Evolutionary conservation across 805 yeast genomes (phyloP).

Genomic region (Wickerhamiella bombiphila): DNA sequence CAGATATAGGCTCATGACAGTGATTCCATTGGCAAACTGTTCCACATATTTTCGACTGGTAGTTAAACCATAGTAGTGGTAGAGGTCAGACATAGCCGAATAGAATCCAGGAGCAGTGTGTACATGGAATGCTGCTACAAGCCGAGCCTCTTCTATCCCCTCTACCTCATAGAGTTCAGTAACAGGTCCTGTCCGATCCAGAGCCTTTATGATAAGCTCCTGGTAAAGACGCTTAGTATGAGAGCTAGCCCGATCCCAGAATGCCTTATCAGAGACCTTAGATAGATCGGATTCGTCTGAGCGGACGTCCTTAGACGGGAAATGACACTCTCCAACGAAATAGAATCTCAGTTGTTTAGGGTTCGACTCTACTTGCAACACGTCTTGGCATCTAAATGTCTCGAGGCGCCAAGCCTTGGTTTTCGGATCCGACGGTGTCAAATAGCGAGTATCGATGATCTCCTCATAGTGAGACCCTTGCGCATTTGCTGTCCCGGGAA

Average conservation of each 20-base stretch:
- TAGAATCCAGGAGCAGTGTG: constrained; percentile 74
- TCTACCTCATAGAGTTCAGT: constrained; percentile 74
- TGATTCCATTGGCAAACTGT: constrained; percentile 78
- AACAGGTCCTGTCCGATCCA: constrained; percentile 75
- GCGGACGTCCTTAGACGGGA: constrained; percentile 22
- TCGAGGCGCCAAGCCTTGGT: constrained; percentile 57
- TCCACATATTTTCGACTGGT: constrained; percentile 87
- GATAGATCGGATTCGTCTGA: constrained; percentile 38
- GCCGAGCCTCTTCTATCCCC: constrained; percentile 68
- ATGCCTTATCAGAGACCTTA: constrained; percentile 63
- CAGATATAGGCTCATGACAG: constrained; percentile 76
- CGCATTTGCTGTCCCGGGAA: constrained; percentile 34
- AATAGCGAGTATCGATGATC: constrained; percentile 66
- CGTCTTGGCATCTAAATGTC: constrained; percentile 47
- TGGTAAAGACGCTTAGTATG: constrained; percentile 71
- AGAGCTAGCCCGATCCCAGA: constrained; percentile 58
- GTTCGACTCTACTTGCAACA: constrained; percentile 23
- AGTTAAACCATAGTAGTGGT: constrained; percentile 73
- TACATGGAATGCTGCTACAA: constrained; percentile 77
- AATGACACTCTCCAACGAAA: constrained; percentile 68
- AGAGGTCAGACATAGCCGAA: constrained; percentile 72
- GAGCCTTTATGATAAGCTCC: constrained; percentile 53
- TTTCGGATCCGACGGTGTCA: constrained; percentile 27
- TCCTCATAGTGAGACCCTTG: constrained; percentile 44
- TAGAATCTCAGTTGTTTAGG: constrained; percentile 46